phyloP scores from a whole-genome alignment of 768 basidiomycete genomes.

The Suillus variegatus region DNA sequence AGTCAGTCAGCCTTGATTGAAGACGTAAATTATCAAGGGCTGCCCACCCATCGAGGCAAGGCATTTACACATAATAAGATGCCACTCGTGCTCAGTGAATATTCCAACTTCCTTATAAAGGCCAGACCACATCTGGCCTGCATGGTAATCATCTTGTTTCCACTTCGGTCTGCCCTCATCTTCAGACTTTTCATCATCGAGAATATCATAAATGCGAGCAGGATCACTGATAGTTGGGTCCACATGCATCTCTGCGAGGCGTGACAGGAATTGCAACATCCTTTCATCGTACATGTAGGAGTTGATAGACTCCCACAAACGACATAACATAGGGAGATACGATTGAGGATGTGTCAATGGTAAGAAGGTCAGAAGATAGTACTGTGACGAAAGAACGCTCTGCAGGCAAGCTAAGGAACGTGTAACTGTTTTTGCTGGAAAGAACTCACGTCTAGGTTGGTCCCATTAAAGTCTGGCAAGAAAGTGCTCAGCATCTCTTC shows the following conservation, averaged over 20 bases:
- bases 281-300: constrained; percentile 89
- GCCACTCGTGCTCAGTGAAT: constrained; percentile 83
- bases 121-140: constrained; percentile 50
- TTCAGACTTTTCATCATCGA: constrained; percentile 64
- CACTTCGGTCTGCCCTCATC: constrained; percentile 62
- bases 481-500: constrained; percentile 89
- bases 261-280: constrained; percentile 81
- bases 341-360: constrained; percentile 83
- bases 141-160: constrained; percentile 44
- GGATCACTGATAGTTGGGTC: constrained; percentile 80
- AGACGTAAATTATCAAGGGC: constrained; percentile 10
- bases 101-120: constrained; percentile 67
- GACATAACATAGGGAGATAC: constrained; percentile 82
- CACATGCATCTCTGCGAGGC: constrained; percentile 72
- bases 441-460: constrained; percentile 64
- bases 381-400: constrained; percentile 80
- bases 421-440: neutral
- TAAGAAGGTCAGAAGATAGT: constrained; percentile 83
- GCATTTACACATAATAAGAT: constrained; percentile 86
- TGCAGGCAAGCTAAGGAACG: constrained; percentile 63
- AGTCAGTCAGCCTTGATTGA: neutral
- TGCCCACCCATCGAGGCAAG: constrained; percentile 75
- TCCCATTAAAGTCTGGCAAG: constrained; percentile 76
- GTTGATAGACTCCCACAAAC: constrained; percentile 86
- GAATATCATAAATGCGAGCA: constrained; percentile 55